Percentiles rank a stretch among this genome's conserved stretches.
Conservation (phyloP, 768 basidiomycete species). For the Suillus alpinus region DNA sequence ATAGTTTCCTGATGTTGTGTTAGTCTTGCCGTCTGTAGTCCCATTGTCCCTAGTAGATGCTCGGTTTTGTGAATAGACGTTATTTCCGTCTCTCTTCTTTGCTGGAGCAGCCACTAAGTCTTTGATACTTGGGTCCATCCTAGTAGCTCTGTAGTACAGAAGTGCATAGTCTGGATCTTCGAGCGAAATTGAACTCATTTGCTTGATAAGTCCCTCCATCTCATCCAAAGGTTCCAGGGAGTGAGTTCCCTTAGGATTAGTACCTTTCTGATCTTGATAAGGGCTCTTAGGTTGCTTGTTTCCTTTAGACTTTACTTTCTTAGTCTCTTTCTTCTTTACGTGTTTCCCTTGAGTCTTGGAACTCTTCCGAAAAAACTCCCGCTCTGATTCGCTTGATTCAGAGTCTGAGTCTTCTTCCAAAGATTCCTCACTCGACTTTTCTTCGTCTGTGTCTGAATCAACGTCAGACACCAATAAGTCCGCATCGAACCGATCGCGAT, state of each 20-base stretch:
- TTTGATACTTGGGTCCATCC: conserved; percentile 3
- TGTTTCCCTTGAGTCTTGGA: conserved; percentile 13
- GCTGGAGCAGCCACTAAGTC: not conserved
- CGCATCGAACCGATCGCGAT: conserved; percentile 3
- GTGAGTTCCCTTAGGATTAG: no score
- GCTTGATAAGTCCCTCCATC: no score
- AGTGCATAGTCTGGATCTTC: no score
- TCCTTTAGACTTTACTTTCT: conserved; percentile 9
- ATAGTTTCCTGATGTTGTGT: not conserved
- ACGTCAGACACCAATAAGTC: not conserved
- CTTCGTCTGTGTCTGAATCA: conserved; percentile 1
- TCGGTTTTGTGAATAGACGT: not conserved
- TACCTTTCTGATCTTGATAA: no score
- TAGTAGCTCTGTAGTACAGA: no score
- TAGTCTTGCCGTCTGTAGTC: not conserved
- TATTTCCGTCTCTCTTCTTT: not conserved
- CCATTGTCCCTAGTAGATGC: not conserved
- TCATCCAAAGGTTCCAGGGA: no score
- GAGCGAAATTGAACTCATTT: no score
- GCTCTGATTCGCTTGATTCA: not conserved
- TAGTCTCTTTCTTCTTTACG: conserved; percentile 8
- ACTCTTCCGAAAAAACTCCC: conserved; percentile 8
- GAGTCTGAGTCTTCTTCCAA: not conserved
- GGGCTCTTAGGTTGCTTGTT: no score
- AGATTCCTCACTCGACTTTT: conserved; percentile 4